Evolutionary conservation across 2,329 filamentous ascomycete species (phyloP).

Genomic region (Cladosporium sp.): DNA sequence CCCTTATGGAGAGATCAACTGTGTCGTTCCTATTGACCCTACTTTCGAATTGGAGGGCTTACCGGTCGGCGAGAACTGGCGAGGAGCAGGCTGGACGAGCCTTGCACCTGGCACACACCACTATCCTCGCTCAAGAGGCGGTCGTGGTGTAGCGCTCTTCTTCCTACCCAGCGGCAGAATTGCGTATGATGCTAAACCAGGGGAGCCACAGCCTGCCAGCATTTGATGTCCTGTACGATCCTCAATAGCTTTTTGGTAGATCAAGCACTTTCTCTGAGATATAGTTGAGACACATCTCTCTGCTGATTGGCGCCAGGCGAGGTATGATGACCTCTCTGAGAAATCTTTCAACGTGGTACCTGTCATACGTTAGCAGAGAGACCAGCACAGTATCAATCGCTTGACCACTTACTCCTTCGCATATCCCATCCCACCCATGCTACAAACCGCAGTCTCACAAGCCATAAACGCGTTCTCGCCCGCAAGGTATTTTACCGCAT

Average conservation of each 20-base stretch:
- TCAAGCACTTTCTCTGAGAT: conserved; percentile 30
- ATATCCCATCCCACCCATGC: conserved; percentile 63
- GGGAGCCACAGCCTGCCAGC: conserved; percentile 37
- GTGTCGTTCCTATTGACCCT: conserved; percentile 40
- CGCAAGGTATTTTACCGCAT: conserved; percentile 65
- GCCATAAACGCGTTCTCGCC: conserved; percentile 61
- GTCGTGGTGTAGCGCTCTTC: conserved; percentile 50
- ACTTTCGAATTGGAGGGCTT: conserved; percentile 52
- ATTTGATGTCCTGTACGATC: not conserved
- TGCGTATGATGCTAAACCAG: conserved; percentile 45
- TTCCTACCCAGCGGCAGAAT: conserved; percentile 55
- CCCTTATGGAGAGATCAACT: conserved; percentile 31
- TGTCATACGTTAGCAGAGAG: not conserved
- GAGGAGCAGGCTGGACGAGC: conserved; percentile 51
- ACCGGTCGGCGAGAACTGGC: conserved; percentile 46
- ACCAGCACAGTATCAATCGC: not conserved
- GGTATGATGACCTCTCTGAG: conserved; percentile 63
- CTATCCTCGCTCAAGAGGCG: conserved; percentile 51
- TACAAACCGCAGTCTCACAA: conserved; percentile 58
- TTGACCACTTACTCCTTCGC: conserved; percentile 45
- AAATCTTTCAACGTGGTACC: conserved; percentile 62
- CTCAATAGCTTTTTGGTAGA: conserved; percentile 25
- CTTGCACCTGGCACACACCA: conserved; percentile 55
- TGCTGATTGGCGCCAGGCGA: conserved; percentile 59
- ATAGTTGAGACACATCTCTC: conserved; percentile 34